Evolutionary conservation across 495 filamentous ascomycete species (phyloP).

Genomic region (Astrocystis sublimbata): DNA sequence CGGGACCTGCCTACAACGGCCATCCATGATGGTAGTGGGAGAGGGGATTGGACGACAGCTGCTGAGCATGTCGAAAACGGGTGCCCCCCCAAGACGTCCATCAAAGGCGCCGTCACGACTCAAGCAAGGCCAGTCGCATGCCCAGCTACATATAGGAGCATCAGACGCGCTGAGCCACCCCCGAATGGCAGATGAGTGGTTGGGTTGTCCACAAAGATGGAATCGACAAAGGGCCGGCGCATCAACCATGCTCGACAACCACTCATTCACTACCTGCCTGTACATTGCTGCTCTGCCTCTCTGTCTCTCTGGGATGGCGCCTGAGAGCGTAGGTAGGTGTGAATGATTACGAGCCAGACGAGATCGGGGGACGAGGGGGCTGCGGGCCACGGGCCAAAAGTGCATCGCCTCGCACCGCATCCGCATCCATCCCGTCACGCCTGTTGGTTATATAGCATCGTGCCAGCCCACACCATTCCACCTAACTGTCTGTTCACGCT

Average conservation of each 20-base stretch:
- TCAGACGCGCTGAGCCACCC: conserved; percentile 19
- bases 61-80: background rate
- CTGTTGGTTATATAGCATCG: too few relatives aligned
- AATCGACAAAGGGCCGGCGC: conserved; percentile 4
- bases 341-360: background rate
- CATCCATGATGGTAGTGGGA: too few relatives aligned
- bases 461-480: too few relatives aligned
- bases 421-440: background rate
- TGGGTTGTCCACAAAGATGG: conserved; percentile 10
- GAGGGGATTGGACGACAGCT: conserved; percentile 1
- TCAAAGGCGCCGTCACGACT: background rate
- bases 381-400: background rate
- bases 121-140: background rate
- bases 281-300: background rate
- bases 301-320: background rate
- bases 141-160: too few relatives aligned
- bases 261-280: conserved; percentile 1
- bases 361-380: too few relatives aligned
- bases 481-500: too few relatives aligned
- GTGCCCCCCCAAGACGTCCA: background rate
- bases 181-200: too few relatives aligned
- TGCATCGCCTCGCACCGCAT: background rate
- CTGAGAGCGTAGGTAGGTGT: background rate
- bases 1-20: too few relatives aligned
- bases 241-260: background rate